Base-by-base conservation (phyloP, 1,284 basidiomycete genomes). In the Fomitiporia mediterranea region DNA sequence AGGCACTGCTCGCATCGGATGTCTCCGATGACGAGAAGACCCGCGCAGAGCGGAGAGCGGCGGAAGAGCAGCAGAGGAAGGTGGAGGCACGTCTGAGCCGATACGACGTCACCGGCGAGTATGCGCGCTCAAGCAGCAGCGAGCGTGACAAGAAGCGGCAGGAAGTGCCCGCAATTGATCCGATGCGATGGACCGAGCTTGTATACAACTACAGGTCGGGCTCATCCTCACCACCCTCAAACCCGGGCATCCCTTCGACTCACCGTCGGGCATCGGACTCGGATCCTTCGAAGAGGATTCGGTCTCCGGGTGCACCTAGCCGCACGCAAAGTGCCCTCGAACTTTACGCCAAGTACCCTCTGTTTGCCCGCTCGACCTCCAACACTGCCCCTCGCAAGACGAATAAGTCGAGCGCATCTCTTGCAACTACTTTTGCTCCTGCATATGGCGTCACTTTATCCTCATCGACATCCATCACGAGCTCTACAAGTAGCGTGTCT, bases 241-340 rank as follows among this genome's bases (percentile, higher is more conserved):
- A 37, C 3, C 1, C 48, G 2, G 53, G 35, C 0, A 35, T 50
- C 17, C 27, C 40, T 11, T 48, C 53, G 34, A 50, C 46, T 6
- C 46, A 55, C 17, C 56, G 43, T 4, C 56, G 42, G 25, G 28
- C 50, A n/a, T 56, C 55, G 17, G 39, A 37, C 28, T 7, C 21
- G 17, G 47, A 43, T 13, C 46, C 38, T 21, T 15, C 38, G 27
- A 34, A 13, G n/a, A 15, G 32, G 1, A 17, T 44, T 15, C 32
- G 35, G 3, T 28, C 44, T 2, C 43, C 53, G 13, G 50, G 40
- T 7, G 42, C 50, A 27, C 40, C 55, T 15, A 34, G 30, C 11
- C 56, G 56, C 21, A 43, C 56, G 15, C 56, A 58, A 23, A 53
- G 51, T 15, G 51, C 52, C n/a, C 43, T 50, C 38, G 56, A 58